phyloP scores from a whole-genome alignment of 73 alveolate species.

The Symbiodinium pilosum region DNA sequence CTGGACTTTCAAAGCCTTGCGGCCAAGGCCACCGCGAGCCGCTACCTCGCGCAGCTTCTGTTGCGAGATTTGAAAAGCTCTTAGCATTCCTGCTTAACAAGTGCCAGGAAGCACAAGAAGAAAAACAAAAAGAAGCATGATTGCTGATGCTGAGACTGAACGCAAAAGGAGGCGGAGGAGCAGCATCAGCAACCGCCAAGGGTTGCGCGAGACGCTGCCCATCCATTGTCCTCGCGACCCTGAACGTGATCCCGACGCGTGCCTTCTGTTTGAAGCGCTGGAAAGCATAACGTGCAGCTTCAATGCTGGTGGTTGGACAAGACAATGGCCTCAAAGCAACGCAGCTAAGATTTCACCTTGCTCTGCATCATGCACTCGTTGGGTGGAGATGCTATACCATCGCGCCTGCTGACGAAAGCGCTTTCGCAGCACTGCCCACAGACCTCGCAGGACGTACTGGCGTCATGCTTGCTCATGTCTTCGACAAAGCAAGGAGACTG shows the following conservation, averaged over 20 bases:
- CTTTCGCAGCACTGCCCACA: too few relatives aligned
- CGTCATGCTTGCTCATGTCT: too few relatives aligned
- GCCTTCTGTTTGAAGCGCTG: background rate
- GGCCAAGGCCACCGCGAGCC: background rate
- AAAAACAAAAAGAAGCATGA: background rate
- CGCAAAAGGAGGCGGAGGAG: background rate
- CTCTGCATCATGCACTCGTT: background rate
- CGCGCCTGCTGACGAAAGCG: background rate
- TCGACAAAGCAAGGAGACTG: too few relatives aligned
- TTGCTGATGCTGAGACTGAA: too few relatives aligned
- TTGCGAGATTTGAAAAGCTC: too few relatives aligned
- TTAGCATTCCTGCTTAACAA: too few relatives aligned
- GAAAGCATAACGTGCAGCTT: background rate
- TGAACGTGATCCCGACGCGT: background rate
- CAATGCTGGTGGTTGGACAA: background rate
- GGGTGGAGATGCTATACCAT: background rate
- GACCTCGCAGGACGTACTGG: too few relatives aligned
- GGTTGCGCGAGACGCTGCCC: too few relatives aligned
- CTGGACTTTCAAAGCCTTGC: background rate
- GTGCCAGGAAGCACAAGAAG: background rate
- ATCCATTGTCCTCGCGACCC: background rate
- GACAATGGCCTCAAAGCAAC: background rate
- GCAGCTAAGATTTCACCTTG: background rate
- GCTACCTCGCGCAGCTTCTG: background rate
- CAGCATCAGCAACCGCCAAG: background rate